Conservation (phyloP, 345 rosid species). For the Citrus australasica region DNA sequence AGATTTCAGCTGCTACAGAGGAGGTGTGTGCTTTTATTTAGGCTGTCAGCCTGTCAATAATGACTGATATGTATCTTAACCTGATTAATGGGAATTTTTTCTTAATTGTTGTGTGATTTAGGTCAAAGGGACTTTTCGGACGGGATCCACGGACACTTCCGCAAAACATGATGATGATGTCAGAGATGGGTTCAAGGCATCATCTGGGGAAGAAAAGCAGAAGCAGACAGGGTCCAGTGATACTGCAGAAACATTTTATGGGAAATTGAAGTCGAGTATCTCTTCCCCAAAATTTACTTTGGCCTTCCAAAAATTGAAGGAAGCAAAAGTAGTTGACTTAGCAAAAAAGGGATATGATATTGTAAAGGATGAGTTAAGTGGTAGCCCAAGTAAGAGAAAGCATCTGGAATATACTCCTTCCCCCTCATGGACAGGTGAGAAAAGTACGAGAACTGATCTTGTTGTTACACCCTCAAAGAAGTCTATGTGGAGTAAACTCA, state of each 20-base stretch:
- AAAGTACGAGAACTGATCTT: slow-evolving; percentile 76
- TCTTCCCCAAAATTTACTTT: slow-evolving; percentile 63
- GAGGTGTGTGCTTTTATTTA: slow-evolving; percentile 49
- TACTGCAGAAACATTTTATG: slow-evolving; percentile 56
- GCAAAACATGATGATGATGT: slow-evolving; percentile 31
- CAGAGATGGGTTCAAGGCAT: slow-evolving; percentile 34
- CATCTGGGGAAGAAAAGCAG: slow-evolving; percentile 45
- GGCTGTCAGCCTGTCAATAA: slow-evolving; percentile 7
- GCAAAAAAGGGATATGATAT: slow-evolving; percentile 87
- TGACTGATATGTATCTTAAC: background rate
- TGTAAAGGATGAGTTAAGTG: slow-evolving; percentile 81
- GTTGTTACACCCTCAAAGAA: slow-evolving; percentile 59
- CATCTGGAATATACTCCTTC: slow-evolving; percentile 79
- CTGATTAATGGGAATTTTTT: background rate
- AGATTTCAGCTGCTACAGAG: slow-evolving; percentile 73
- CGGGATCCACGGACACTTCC: slow-evolving; percentile 42
- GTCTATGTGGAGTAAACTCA: slow-evolving; percentile 67
- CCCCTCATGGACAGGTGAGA: slow-evolving; percentile 60
- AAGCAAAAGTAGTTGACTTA: slow-evolving; percentile 63
- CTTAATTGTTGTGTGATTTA: slow-evolving; percentile 21
- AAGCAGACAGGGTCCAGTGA: slow-evolving; percentile 43
- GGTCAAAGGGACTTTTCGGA: slow-evolving; percentile 73
- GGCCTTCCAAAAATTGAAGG: slow-evolving; percentile 65
- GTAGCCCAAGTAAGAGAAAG: slow-evolving; percentile 61
- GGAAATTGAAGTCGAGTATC: slow-evolving; percentile 56